A percentile compares a stretch with the other conserved stretches of the same genome.
Evolutionary conservation across 768 basidiomycete genomes (phyloP).

Genomic region (Panus rudis): DNA sequence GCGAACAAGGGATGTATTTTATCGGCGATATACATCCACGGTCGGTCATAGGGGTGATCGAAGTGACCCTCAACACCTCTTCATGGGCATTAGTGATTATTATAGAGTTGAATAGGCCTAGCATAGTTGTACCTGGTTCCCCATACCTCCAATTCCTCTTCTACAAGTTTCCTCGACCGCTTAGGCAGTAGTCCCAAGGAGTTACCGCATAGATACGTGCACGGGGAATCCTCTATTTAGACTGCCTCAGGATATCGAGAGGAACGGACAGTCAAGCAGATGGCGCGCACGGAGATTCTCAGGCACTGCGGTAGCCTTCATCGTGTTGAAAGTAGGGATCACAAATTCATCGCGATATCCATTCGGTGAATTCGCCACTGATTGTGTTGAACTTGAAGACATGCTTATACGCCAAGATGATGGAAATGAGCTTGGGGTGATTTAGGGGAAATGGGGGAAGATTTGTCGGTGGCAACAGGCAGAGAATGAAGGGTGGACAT

Average conservation of each 20-base stretch:
- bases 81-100: constrained; percentile 8
- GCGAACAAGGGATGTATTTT: constrained; percentile 69
- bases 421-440: too few species aligned
- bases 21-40: constrained; percentile 78
- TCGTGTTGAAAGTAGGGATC: constrained; percentile 29
- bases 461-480: too few species aligned
- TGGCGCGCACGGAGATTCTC: constrained; percentile 16
- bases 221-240: constrained; percentile 27
- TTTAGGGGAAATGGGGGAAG: too few species aligned
- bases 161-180: constrained; percentile 60
- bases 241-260: too few species aligned
- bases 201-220: constrained; percentile 92
- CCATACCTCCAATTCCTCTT: constrained; percentile 86
- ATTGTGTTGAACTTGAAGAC: too few species aligned
- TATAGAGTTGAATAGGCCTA: constrained; percentile 6
- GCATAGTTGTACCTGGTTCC: constrained; percentile 46
- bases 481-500: too few species aligned
- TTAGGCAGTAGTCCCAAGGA: constrained; percentile 83
- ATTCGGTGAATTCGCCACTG: too few species aligned
- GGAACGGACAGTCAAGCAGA: neutral
- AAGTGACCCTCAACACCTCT: constrained; percentile 91
- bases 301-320: constrained; percentile 19
- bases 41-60: constrained; percentile 73
- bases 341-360: constrained; percentile 40
- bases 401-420: too few species aligned